Conservation (phyloP, 2,329 filamentous ascomycete genomes). For the Basipetospora sp. region DNA sequence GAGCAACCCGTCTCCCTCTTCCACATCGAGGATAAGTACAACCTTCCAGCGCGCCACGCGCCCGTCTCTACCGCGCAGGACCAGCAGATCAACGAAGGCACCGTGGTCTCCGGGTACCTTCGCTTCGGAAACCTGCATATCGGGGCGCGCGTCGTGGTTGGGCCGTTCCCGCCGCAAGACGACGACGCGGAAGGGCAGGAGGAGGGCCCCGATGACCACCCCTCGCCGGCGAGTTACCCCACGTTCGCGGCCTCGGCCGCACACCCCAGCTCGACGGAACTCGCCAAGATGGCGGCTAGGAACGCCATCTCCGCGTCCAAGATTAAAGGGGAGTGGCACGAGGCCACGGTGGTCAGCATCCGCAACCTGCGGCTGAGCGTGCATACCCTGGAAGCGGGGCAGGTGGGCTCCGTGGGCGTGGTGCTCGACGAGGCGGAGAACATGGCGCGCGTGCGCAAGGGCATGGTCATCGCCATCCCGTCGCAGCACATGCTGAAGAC, state of each 20-base stretch:
- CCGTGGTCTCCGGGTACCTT: constrained; percentile 74
- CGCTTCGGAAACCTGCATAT: constrained; percentile 65
- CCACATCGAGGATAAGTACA: constrained; percentile 83
- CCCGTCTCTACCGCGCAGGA: constrained; percentile 11
- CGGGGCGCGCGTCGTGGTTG: constrained; percentile 63
- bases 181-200: constrained; percentile 25
- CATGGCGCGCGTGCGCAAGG: constrained; percentile 48
- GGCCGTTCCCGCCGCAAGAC: constrained; percentile 54
- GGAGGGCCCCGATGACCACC: constrained; percentile 28
- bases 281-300: constrained; percentile 36
- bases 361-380: constrained; percentile 79
- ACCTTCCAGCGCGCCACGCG: constrained; percentile 48
- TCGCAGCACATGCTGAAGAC: constrained; percentile 43
- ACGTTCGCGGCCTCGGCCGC: constrained; percentile 33
- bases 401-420: constrained; percentile 80
- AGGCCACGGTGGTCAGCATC: constrained; percentile 68
- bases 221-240: constrained; percentile 32
- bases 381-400: constrained; percentile 56
- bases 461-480: constrained; percentile 63
- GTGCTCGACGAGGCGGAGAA: constrained; percentile 35
- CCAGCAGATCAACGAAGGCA: constrained; percentile 33
- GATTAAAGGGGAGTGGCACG: constrained; percentile 58
- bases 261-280: constrained; percentile 38
- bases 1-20: constrained; percentile 55
- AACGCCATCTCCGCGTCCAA: constrained; percentile 36